Evolutionary conservation across 2,329 filamentous ascomycete genomes (phyloP).

Genomic region (Epichloe uncinata): DNA sequence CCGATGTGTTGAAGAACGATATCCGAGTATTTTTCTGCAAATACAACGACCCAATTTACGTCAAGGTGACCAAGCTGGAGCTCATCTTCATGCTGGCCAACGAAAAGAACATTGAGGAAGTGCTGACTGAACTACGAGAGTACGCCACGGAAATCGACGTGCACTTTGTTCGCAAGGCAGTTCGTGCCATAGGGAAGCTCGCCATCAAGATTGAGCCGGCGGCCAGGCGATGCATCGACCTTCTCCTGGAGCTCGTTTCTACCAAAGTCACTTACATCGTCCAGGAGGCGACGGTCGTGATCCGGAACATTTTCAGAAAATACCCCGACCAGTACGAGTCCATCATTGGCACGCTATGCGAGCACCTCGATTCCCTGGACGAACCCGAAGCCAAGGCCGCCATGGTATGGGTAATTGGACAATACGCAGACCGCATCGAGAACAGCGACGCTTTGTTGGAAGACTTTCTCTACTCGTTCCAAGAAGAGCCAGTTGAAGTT

Average conservation of each 20-base stretch:
- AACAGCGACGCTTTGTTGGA: conserved; percentile 90
- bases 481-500: conserved; percentile 89
- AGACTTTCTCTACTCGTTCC: conserved; percentile 87
- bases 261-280: conserved; percentile 99
- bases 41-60: conserved; percentile 98
- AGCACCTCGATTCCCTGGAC: conserved; percentile 90
- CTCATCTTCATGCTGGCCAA: conserved; percentile 98
- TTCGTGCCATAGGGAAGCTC: conserved; percentile 91
- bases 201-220: conserved; percentile 98
- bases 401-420: conserved; percentile 98
- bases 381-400: conserved; percentile 96
- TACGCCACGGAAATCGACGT: conserved; percentile 98
- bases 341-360: conserved; percentile 90
- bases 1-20: conserved; percentile 88
- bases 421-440: conserved; percentile 94
- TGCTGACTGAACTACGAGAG: conserved; percentile 85
- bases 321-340: conserved; percentile 98
- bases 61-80: conserved; percentile 97
- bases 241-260: conserved; percentile 80
- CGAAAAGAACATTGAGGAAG: conserved; percentile 89
- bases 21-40: conserved; percentile 99
- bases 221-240: conserved; percentile 79
- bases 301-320: conserved; percentile 97
- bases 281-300: conserved; percentile 96
- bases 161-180: conserved; percentile 95